Evolutionary conservation across 306 rosid species (phyloP), one percentile per base, ranked within the genome.

Genomic region (Clitoria ternatea): DNA sequence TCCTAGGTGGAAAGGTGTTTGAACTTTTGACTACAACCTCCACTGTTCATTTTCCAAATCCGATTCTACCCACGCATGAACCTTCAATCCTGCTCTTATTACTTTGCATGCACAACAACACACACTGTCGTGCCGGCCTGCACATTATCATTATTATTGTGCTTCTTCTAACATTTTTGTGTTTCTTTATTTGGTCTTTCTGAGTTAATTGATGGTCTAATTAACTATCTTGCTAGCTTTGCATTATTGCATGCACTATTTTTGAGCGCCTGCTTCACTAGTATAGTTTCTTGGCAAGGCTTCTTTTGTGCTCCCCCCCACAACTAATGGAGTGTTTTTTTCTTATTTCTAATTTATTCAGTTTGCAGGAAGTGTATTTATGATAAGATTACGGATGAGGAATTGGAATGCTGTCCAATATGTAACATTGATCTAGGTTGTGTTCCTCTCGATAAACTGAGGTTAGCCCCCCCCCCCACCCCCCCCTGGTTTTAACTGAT

Each of bases 361-460:
- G 98, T 94, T 86, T 94, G 98, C 96, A 90, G 97, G 89, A 94
- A 85, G 79, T 94, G 98, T 81, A 94, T 94, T 54, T 80, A 83
- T 68, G 85, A 83, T 32, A 94, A 90, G 73, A 74, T 90, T 35
- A 72, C 81, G 0, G 98, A 94, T 1, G 97, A 94, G 70, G 97
- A 94, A 60, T 18, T 87, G 23, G 98, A 94, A 57, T 67, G 78
- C 77, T 94, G 98, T 74, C 98, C 98, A 15, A 78, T 85, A 17
- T 94, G 98, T 82, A 69, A 80, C 54, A 89, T 76, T 27, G 87
- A 94, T 77, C 86, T 94, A 29, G 98, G 98, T 7, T 83, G 90
- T 61, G 80, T 68, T 72, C 97, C 98, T 2, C 56, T 90, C 32
- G 98, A 94, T 82, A 94, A 94, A 83, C 77, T 94, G 66, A 94